These are phyloP conservation scores for Venturiaceae sp. DNA, from an alignment of 2,329 filamentous ascomycete genomes.

Conservation along the genomic window DNA sequence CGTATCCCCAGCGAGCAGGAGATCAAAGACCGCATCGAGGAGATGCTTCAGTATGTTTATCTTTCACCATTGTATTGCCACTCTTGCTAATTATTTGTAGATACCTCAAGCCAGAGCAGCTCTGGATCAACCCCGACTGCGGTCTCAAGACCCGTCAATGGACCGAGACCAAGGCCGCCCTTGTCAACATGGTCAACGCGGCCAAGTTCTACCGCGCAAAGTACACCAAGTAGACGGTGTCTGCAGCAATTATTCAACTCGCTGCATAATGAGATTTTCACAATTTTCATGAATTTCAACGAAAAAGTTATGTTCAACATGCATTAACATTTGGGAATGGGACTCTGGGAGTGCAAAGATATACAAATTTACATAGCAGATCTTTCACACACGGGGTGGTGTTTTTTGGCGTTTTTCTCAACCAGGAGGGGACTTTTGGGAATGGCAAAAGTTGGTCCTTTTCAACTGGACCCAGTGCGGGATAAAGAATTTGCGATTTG, in stretches of 20 bases:
- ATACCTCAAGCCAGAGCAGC: constrained; percentile 91
- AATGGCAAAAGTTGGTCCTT: not conserved
- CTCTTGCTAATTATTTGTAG: constrained; percentile 8
- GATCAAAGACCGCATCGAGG: constrained; percentile 94
- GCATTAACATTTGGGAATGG: not conserved
- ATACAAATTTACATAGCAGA: too few species aligned
- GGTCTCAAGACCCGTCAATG: constrained; percentile 98
- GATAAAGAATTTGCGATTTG: not conserved
- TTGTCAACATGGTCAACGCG: constrained; percentile 95
- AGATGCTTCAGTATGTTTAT: constrained; percentile 71
- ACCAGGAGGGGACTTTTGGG: not conserved
- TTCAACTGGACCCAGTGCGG: constrained; percentile 2
- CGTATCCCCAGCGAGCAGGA: constrained; percentile 95
- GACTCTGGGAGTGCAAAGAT: too few species aligned
- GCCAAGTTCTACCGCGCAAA: constrained; percentile 94
- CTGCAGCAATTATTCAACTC: constrained; percentile 4
- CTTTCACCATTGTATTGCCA: not conserved
- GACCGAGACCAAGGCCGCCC: constrained; percentile 94
- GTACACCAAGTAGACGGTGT: constrained; percentile 16
- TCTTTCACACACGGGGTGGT: too few species aligned
- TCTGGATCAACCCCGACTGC: constrained; percentile 99
- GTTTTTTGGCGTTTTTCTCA: not conserved
- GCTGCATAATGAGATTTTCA: not conserved
- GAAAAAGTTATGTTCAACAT: not conserved
- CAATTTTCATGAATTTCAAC: not conserved